Evolutionary conservation across 1,139 yeast species (phyloP), one percentile per base, ranked within the genome.

Genomic region (Hemisphaericaspora xylanilytica): DNA sequence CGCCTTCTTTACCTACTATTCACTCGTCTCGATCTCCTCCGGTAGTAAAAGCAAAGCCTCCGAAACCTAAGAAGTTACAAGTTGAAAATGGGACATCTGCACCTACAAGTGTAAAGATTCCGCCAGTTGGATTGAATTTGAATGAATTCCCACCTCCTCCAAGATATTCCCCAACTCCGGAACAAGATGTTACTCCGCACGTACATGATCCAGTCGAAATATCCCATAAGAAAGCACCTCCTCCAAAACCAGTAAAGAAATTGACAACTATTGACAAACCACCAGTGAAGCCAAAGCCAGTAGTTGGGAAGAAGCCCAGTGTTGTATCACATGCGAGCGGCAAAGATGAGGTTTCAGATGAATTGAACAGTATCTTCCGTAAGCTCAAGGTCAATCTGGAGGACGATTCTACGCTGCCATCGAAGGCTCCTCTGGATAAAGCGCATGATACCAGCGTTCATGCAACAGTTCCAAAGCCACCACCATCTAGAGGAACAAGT

Each of bases 181-280:
- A 39, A 6, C 35, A 28, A 20, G 32, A 27, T 20, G 8, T 6
- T 20, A 20, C 21, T 20, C 21, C 21, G 6, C 38, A 34, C 28
- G 34, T 30, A 28, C 27, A 38, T 5, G 42, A 34, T 12, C 13
- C 35, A 9, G 22, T 35, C 22, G 37, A 18, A 10, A 16, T 40
- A 7, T 14, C 40, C 2, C 43, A 36, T 8, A 58, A 55, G 43
- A 65, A 63, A 41, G 51, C 53, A 2, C 68, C 73, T 9, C 73
- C 73, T 3, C 73, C 72, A 16, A 69, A 67, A 33, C 74, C 75
- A 1, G 43, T 51, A 3, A 70, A 63, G 47, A 65, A 64, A 39
- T 55, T 59, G 12, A 36, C 51, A 10, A 38, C 44, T n/a, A n/a
- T 49, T 1, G 25, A 32, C 18, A 12, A 27, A 15, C 4, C 24